Conservation (phyloP, 192 early-diverging fungal species). For the Backusella circina region DNA sequence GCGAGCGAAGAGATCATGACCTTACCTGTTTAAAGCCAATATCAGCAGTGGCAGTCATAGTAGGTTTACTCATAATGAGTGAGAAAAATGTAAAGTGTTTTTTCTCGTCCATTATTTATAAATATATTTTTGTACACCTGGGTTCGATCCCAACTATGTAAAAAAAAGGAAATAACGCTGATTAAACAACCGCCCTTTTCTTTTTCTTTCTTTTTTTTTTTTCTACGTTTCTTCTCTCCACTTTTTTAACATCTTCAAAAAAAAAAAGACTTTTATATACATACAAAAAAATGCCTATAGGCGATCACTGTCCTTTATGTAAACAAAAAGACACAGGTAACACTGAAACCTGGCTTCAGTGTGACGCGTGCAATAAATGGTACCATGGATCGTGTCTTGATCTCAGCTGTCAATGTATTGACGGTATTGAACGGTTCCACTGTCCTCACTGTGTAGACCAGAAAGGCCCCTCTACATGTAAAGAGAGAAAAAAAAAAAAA, state of each 20-base stretch:
- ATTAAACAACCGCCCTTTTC: too few relatives aligned
- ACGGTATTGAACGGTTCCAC: constrained; percentile 62
- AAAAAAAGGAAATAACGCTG: too few relatives aligned
- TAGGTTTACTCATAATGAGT: background rate
- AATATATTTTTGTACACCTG: too few relatives aligned
- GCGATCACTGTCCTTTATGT: background rate
- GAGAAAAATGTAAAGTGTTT: background rate
- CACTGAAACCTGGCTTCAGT: constrained; percentile 52
- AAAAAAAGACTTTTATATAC: background rate
- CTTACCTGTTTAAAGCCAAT: constrained; percentile 29
- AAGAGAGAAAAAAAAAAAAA: too few relatives aligned
- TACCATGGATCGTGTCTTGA: constrained; percentile 65
- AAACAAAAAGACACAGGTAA: background rate
- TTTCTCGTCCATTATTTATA: too few relatives aligned
- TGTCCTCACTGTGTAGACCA: constrained; percentile 49
- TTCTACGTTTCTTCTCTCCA: background rate
- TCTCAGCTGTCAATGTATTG: constrained; percentile 50
- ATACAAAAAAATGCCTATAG: background rate
- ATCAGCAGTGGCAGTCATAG: constrained; percentile 22
- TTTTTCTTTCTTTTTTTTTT: too few relatives aligned
- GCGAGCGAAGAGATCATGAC: background rate
- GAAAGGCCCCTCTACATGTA: constrained; percentile 60
- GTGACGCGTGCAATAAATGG: constrained; percentile 63
- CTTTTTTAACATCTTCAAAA: constrained; percentile 23
- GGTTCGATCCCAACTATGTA: too few relatives aligned